phyloP scores from a whole-genome alignment of 2,329 filamentous ascomycete species.

The Paracoccidioides lutzii region DNA sequence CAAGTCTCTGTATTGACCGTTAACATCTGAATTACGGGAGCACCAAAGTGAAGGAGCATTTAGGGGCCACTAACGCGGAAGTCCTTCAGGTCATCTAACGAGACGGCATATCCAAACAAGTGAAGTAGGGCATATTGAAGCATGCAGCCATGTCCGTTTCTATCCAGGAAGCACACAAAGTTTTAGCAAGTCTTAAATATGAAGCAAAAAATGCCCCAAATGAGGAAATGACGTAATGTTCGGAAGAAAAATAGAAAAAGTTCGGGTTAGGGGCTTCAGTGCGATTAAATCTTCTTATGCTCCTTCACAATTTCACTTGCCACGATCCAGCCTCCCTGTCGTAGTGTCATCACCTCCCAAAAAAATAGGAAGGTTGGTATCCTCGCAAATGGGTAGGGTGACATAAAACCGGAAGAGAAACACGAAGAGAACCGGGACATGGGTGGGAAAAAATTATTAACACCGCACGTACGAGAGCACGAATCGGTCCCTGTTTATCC shows the following conservation, averaged over 20 bases:
- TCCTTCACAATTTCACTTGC: not conserved
- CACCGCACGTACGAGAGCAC: slow-evolving; percentile 77
- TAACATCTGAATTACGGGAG: not conserved
- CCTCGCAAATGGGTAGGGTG: not conserved
- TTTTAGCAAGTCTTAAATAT: not conserved
- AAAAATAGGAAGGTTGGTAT: not conserved
- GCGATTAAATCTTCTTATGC: not conserved
- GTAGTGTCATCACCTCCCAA: not conserved
- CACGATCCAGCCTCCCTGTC: not conserved
- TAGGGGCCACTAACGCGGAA: slow-evolving; percentile 64
- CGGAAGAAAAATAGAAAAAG: not conserved
- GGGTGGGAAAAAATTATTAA: not conserved
- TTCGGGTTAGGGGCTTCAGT: not conserved
- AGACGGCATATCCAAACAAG: slow-evolving; percentile 79
- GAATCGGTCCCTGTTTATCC: slow-evolving; percentile 95
- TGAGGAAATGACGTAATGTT: not conserved
- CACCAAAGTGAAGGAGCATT: not conserved
- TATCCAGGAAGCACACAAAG: slow-evolving; percentile 25
- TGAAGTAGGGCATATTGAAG: slow-evolving; percentile 97
- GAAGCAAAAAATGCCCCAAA: not conserved
- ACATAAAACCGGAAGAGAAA: not conserved
- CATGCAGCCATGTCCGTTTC: slow-evolving; percentile 98
- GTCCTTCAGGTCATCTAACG: slow-evolving; percentile 82
- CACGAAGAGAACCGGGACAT: not conserved
- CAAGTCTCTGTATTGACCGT: slow-evolving; percentile 42